Evolutionary conservation across 371 early-diverging fungal genomes (phyloP).

Genomic region (Lichtheimia ramosa): DNA sequence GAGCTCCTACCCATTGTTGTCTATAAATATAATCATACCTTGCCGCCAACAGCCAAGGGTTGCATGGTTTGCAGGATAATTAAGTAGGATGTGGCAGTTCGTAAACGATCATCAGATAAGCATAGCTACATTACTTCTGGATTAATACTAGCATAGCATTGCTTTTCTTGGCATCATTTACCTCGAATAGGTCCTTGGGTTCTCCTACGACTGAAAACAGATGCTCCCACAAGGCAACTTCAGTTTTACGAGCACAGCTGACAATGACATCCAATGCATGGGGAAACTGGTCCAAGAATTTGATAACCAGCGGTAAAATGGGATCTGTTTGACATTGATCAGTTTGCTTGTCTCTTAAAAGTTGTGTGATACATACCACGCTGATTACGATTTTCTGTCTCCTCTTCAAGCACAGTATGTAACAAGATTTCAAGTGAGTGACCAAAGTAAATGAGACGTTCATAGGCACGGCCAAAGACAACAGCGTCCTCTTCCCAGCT

Average conservation of each 20-base stretch:
- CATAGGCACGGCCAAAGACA: slow-evolving; percentile 66
- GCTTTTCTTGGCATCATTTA: slow-evolving; percentile 23
- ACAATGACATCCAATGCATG: slow-evolving; percentile 81
- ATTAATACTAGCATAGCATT: too few relatives aligned
- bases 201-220: slow-evolving; percentile 81
- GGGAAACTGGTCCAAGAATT: slow-evolving; percentile 75
- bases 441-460: slow-evolving; percentile 74
- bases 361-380: slow-evolving; percentile 1
- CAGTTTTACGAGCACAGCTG: slow-evolving; percentile 88
- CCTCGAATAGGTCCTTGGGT: slow-evolving; percentile 79
- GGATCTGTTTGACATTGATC: slow-evolving; percentile 39
- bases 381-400: slow-evolving; percentile 44
- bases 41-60: slow-evolving; percentile 63
- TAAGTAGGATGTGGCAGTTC: slow-evolving; percentile 84
- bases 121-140: slow-evolving; percentile 51
- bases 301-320: slow-evolving; percentile 67
- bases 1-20: neutral
- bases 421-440: slow-evolving; percentile 85
- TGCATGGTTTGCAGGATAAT: slow-evolving; percentile 86
- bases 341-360: neutral
- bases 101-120: slow-evolving; percentile 63
- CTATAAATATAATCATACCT: slow-evolving; percentile 21
- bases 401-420: slow-evolving; percentile 82
- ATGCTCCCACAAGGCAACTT: slow-evolving; percentile 87
- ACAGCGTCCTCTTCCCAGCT: slow-evolving; percentile 58